A percentile compares a stretch with the other conserved stretches of the same genome.
Evolutionary conservation across 805 yeast genomes (phyloP).

Genomic region (Yamadazyma ubonensis): DNA sequence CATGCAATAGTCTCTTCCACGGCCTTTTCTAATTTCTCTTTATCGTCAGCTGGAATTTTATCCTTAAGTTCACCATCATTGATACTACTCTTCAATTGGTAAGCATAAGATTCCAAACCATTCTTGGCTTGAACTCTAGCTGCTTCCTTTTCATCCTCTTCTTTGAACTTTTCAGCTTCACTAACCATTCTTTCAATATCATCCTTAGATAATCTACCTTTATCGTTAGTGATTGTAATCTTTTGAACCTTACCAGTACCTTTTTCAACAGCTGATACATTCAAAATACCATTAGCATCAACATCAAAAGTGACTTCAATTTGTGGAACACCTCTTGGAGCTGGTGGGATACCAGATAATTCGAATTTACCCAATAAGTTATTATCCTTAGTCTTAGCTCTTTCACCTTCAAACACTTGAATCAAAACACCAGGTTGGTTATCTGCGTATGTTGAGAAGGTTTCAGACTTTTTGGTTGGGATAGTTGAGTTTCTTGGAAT

Average conservation of each 20-base stretch:
- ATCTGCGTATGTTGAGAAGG: constrained; percentile 93
- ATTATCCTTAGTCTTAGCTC: constrained; percentile 92
- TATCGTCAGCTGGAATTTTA: constrained; percentile 41
- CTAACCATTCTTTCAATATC: constrained; percentile 97
- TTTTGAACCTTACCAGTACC: constrained; percentile 92
- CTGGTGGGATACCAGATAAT: constrained; percentile 83
- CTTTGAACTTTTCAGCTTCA: constrained; percentile 93
- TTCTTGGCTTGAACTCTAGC: constrained; percentile 87
- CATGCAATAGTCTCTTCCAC: constrained; percentile 41
- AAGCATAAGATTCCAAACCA: constrained; percentile 84
- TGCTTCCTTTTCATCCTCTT: constrained; percentile 82
- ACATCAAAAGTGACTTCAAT: constrained; percentile 86
- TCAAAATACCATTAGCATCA: constrained; percentile 85
- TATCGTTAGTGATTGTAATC: constrained; percentile 88
- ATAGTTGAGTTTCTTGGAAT: constrained; percentile 94
- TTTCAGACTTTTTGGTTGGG: constrained; percentile 93
- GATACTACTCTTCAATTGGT: constrained; percentile 72
- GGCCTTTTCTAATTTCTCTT: constrained; percentile 53
- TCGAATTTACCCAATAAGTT: constrained; percentile 85
- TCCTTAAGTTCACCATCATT: constrained; percentile 45
- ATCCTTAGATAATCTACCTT: constrained; percentile 90
- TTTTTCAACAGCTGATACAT: constrained; percentile 85
- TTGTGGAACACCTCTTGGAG: constrained; percentile 91
- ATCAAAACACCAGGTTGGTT: constrained; percentile 94
- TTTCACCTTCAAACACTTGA: constrained; percentile 95